Conservation (phyloP, 345 rosid genomes). For the Mallotus nudiflorus region DNA sequence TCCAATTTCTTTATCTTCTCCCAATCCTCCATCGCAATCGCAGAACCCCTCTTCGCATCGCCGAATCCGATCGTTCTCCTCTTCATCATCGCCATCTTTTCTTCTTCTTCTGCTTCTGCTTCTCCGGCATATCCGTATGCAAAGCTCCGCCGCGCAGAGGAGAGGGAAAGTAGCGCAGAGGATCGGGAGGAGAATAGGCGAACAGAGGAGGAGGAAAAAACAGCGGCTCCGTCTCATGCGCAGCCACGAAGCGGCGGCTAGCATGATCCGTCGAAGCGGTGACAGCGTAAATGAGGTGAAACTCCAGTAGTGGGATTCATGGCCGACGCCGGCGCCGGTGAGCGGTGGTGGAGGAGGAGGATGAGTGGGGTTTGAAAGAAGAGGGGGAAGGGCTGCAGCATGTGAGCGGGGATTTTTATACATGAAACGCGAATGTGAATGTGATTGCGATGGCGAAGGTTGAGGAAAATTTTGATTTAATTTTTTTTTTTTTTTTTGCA, state of each 20-base stretch:
- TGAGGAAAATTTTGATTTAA: background rate
- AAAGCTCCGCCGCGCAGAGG: conserved; percentile 50
- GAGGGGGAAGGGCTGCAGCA: background rate
- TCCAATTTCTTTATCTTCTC: conserved; percentile 34
- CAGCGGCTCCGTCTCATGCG: conserved; percentile 48
- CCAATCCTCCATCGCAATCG: conserved; percentile 23
- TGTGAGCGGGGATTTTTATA: conserved; percentile 11
- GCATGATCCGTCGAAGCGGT: conserved; percentile 34
- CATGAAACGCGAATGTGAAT: conserved; percentile 2
- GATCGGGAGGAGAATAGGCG: conserved; percentile 59
- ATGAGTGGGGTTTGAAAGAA: conserved; percentile 1
- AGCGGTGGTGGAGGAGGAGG: background rate
- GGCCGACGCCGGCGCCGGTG: background rate
- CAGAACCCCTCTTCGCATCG: conserved; percentile 55
- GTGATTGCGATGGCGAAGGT: background rate
- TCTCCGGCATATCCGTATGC: conserved; percentile 35
- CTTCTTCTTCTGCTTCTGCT: conserved; percentile 9
- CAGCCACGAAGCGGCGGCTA: conserved; percentile 44
- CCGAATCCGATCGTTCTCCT: conserved; percentile 40
- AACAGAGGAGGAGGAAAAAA: conserved; percentile 48
- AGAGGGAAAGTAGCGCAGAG: conserved; percentile 53
- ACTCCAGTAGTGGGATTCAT: conserved; percentile 9
- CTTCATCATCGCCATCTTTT: conserved; percentile 18
- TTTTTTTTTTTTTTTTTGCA: too few relatives aligned
- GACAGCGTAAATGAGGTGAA: background rate